Conservation (phyloP, 345 rosid genomes). For the Clausena lansium region DNA sequence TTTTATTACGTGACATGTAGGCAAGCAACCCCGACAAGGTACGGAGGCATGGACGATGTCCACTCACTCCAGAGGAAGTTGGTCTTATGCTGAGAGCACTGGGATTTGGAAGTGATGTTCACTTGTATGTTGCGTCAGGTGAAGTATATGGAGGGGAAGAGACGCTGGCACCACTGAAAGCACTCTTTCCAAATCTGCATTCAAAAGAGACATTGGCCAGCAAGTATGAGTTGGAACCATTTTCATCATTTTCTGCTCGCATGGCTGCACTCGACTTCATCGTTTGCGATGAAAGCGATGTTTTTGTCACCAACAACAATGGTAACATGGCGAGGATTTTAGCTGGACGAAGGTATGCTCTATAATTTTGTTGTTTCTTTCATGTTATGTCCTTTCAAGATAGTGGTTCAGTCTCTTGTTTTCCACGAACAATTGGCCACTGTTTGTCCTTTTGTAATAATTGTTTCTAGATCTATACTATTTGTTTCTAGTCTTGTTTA, state of each 20-base stretch:
- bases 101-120: conserved; percentile 82
- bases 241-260: conserved; percentile 73
- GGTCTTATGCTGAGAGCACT: conserved; percentile 89
- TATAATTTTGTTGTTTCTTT: neutral
- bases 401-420: neutral
- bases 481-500: neutral
- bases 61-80: conserved; percentile 86
- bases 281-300: conserved; percentile 91
- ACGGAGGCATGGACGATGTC: conserved; percentile 83
- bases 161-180: conserved; percentile 74
- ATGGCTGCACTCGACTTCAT: conserved; percentile 96
- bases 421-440: neutral
- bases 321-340: conserved; percentile 96
- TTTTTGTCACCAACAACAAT: conserved; percentile 89
- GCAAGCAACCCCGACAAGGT: conserved; percentile 72
- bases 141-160: conserved; percentile 88
- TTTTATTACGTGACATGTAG: conserved; percentile 34
- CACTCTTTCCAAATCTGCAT: conserved; percentile 81
- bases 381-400: neutral
- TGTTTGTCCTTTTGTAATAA: neutral
- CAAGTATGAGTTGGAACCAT: conserved; percentile 66
- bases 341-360: conserved; percentile 82
- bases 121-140: conserved; percentile 88
- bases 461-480: neutral
- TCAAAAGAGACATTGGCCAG: conserved; percentile 79